Evolutionary conservation across 345 rosid genomes (phyloP).

Genomic region (Adansonia digitata): DNA sequence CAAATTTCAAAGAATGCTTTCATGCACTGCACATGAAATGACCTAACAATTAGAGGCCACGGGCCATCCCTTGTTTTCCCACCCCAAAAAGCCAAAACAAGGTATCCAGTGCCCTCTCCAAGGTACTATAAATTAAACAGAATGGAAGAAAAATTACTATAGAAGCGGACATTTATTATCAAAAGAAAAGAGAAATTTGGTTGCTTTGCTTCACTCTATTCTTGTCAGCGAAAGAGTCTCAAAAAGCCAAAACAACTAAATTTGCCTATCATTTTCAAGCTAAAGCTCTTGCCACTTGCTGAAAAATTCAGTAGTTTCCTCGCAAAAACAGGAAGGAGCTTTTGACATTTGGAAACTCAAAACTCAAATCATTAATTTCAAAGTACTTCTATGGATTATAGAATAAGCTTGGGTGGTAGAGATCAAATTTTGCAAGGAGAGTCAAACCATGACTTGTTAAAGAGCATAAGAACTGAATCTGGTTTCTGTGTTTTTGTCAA

Average conservation of each 20-base stretch:
- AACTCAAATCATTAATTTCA: too few relatives aligned
- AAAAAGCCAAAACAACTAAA: neutral
- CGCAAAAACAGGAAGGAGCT: too few relatives aligned
- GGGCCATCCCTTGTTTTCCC: neutral
- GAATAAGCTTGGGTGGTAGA: too few relatives aligned
- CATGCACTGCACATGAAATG: neutral
- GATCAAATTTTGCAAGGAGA: too few relatives aligned
- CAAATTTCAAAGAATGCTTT: neutral
- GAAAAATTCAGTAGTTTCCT: too few relatives aligned
- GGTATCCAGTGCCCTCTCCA: neutral
- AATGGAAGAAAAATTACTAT: neutral
- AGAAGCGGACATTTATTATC: neutral
- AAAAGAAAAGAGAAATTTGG: neutral
- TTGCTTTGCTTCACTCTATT: neutral
- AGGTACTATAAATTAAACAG: neutral
- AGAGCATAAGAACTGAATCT: too few relatives aligned
- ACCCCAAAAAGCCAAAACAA: neutral
- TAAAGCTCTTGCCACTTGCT: neutral
- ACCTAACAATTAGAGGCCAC: neutral
- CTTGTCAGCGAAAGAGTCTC: neutral
- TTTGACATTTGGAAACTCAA: too few relatives aligned
- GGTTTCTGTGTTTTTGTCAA: too few relatives aligned
- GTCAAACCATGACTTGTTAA: too few relatives aligned
- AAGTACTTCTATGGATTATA: too few relatives aligned
- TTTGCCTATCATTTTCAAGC: neutral